Percentiles rank a stretch among this genome's conserved stretches.
phyloP scores from a whole-genome alignment of 352 stramenopile genomes.

The Phytophthora pistaciae region DNA sequence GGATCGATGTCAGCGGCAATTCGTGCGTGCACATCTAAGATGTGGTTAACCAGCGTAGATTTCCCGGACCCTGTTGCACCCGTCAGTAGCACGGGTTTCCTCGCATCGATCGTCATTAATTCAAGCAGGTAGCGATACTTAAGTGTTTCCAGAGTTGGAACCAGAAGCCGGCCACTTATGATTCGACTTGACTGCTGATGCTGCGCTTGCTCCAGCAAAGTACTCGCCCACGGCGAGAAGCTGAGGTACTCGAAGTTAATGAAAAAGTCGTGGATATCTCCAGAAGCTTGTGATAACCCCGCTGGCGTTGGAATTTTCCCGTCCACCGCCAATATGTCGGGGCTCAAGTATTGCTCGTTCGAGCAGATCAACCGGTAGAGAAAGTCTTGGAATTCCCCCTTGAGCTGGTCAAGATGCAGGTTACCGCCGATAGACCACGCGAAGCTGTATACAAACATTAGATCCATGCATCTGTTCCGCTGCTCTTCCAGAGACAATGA shows the following conservation, averaged over 20 bases:
- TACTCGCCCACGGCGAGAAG: slow-evolving; percentile 63
- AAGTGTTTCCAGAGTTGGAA: slow-evolving; percentile 71
- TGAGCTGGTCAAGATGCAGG: slow-evolving; percentile 46
- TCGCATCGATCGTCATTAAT: slow-evolving; percentile 64
- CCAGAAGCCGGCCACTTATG: slow-evolving; percentile 44
- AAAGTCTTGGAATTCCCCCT: slow-evolving; percentile 63
- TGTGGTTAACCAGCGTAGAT: slow-evolving; percentile 81
- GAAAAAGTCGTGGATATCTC: slow-evolving; percentile 75
- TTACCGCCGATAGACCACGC: slow-evolving; percentile 81
- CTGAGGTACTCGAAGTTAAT: slow-evolving; percentile 73
- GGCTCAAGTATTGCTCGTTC: slow-evolving; percentile 60
- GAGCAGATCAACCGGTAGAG: slow-evolving; percentile 45
- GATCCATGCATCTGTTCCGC: slow-evolving; percentile 63
- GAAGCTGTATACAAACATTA: slow-evolving; percentile 79
- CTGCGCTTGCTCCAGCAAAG: slow-evolving; percentile 12
- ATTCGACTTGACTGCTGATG: slow-evolving; percentile 30
- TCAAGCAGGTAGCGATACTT: slow-evolving; percentile 72
- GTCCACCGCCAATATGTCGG: slow-evolving; percentile 59
- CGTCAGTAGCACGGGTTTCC: slow-evolving; percentile 87
- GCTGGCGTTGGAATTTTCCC: slow-evolving; percentile 57
- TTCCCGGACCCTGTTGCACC: slow-evolving; percentile 92
- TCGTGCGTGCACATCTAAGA: slow-evolving; percentile 56
- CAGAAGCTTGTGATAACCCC: slow-evolving; percentile 53
- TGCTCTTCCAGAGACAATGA: slow-evolving; percentile 50
- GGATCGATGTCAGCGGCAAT: slow-evolving; percentile 31